Conservation (phyloP, 768 basidiomycete genomes). For the Pleurotus tuoliensis region DNA sequence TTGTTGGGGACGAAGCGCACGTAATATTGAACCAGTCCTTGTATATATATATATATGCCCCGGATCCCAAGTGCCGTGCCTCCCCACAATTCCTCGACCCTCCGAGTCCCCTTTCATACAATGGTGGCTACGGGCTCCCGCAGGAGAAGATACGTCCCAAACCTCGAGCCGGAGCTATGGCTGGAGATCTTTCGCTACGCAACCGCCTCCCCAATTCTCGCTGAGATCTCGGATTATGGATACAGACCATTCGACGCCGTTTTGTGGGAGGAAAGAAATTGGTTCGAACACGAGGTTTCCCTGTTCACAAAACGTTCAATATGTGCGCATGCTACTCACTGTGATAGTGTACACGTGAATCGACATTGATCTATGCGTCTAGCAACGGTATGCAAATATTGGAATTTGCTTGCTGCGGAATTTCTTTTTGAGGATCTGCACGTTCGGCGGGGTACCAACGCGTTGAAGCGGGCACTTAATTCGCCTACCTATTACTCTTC, state of each 20-base stretch:
- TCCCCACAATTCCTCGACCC: not conserved
- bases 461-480: not conserved
- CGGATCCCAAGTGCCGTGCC: not conserved
- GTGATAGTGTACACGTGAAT: not conserved
- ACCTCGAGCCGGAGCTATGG: constrained; percentile 4
- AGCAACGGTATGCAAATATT: not conserved
- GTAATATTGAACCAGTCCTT: not conserved
- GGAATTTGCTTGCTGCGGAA: not conserved
- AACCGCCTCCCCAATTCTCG: not conserved
- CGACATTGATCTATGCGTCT: too few species aligned
- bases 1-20: not conserved
- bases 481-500: not conserved
- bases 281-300: not conserved
- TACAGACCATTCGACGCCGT: not conserved
- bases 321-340: not conserved
- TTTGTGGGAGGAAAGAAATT: not conserved
- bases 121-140: not conserved
- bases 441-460: not conserved
- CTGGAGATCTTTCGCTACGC: not conserved
- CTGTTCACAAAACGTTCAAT: not conserved
- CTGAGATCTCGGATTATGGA: not conserved
- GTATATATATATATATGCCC: not conserved
- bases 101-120: not conserved
- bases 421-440: not conserved
- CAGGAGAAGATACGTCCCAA: not conserved